These are phyloP conservation scores for Podospora bellae-mahoneyi DNA, from an alignment of 495 filamentous ascomycete species.

Conservation along the genomic window DNA sequence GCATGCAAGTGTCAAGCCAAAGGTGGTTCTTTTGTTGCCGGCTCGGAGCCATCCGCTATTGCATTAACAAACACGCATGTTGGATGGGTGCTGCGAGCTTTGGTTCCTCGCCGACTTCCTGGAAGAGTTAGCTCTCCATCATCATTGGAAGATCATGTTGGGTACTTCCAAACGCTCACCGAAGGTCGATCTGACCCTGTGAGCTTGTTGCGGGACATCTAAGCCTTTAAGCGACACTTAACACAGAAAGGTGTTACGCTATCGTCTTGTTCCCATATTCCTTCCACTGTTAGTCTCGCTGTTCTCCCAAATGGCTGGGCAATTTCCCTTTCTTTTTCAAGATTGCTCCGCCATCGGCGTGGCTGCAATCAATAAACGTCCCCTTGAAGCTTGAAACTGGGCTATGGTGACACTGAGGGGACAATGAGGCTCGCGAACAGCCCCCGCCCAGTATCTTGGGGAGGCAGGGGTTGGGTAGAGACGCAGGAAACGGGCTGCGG, in stretches of 20 bases:
- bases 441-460: slow-evolving; percentile 1
- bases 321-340: background rate
- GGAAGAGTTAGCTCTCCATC: background rate
- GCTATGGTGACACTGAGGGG: background rate
- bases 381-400: background rate
- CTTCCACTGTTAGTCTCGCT: background rate
- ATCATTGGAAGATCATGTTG: background rate
- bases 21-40: background rate
- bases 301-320: background rate
- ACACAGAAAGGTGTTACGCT: background rate
- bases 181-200: background rate
- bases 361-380: background rate
- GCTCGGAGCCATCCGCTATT: background rate
- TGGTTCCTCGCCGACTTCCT: background rate
- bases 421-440: slow-evolving; percentile 4
- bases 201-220: background rate
- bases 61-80: background rate
- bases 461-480: background rate
- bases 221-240: background rate
- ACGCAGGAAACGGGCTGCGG: slow-evolving; percentile 1
- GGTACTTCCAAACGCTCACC: background rate
- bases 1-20: background rate
- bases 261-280: no score
- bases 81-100: background rate
- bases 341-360: background rate